Evolutionary conservation across 176 grass and related monocot genomes (phyloP), one percentile per base, ranked within the genome.

Genomic region (Eleusine indica): DNA sequence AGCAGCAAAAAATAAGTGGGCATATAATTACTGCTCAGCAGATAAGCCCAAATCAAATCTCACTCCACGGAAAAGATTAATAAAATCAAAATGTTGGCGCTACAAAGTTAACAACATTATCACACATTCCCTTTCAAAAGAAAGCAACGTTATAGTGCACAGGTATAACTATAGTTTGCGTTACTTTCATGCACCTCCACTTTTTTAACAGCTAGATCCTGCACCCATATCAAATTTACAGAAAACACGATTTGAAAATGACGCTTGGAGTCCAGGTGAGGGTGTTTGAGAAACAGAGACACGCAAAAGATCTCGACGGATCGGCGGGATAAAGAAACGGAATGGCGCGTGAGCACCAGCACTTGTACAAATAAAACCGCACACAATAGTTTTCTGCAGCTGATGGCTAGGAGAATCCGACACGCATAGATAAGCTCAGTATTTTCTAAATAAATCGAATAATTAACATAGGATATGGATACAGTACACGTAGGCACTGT

Each of bases 231-330:
- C 28, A 81, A 69, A 81, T 47, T 67, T 81, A 35, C 60, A 49
- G 25, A 77, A 67, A 80, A 73, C 17, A 28, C 22, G 3, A 22
- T 29, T 35, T 21, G 64, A 87, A 70, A 76, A 51, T 19, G 78
- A 76, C 64, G 32, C 47, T 68, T 12, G 47, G 60, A 70, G 41
- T 62, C 21, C 30, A 70, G 49, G 32, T 28, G 64, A 75, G 48
- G 49, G 68, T 87, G 68, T 76, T 67, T 38, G 71, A 76, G 32
- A 76, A 81, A 21, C 78, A 68, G 85, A 81, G 40, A 60, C 78
- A 70, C 66, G 83, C 78, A 87, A 87, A 81, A 76, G 63, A 87
- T 86, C 67, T 66, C 35, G 35, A 74, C 14, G 32, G 22, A 86
- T 58, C n/a, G 7, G 58, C 22, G 30, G 12, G 22, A 43, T 40